Evolutionary conservation across 2,329 filamentous ascomycete genomes (phyloP).

Genomic region (Ophiostoma ulmi): DNA sequence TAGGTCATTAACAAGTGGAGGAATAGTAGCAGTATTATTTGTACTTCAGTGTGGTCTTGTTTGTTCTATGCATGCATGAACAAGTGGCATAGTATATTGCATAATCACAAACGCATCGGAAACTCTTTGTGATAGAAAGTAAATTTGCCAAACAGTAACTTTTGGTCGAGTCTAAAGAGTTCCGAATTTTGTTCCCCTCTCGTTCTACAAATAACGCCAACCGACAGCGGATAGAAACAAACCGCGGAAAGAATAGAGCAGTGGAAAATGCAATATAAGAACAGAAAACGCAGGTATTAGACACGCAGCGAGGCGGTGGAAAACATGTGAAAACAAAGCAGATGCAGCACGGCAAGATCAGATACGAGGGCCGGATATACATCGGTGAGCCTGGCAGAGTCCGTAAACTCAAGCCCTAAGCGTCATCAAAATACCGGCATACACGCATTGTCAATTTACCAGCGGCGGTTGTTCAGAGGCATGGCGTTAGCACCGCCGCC

Average conservation of each 20-base stretch:
- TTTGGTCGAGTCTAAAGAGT: conserved; percentile 22
- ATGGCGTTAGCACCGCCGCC: conserved; percentile 44
- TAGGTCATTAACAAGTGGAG: no score
- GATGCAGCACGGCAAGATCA: conserved; percentile 5
- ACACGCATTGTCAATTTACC: conserved; percentile 36
- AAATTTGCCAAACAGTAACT: conserved; percentile 18
- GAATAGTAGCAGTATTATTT: no score
- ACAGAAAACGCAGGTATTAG: neutral
- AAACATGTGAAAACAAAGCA: conserved; percentile 10
- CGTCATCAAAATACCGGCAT: neutral
- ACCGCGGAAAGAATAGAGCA: neutral
- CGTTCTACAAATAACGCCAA: conserved; percentile 23
- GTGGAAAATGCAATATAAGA: neutral
- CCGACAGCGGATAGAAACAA: neutral
- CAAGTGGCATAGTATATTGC: neutral
- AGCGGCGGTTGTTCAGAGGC: conserved; percentile 47
- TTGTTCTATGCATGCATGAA: no score
- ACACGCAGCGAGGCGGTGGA: neutral
- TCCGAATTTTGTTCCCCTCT: conserved; percentile 17
- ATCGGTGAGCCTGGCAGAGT: neutral
- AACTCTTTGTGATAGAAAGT: conserved; percentile 19
- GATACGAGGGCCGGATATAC: neutral
- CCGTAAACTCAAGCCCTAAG: no score
- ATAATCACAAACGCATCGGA: neutral
- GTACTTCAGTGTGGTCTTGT: no score